Evolutionary conservation across 2,329 filamentous ascomycete genomes (phyloP).

Genomic region (Zymoseptoria crescenta): DNA sequence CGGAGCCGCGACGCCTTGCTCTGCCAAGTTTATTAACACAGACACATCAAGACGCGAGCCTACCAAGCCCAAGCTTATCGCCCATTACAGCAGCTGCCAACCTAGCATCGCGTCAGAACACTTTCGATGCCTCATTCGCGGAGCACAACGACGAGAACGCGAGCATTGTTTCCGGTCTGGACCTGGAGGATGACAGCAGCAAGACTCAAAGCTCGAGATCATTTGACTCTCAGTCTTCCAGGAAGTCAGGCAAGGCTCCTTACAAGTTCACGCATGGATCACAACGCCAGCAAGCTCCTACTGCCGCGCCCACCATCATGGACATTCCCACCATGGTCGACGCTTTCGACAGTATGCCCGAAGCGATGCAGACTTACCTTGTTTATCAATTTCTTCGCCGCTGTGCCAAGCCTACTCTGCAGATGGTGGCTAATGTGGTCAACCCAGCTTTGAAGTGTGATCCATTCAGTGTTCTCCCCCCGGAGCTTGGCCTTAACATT

Average conservation of each 20-base stretch:
- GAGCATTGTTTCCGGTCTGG: slow-evolving; percentile 27
- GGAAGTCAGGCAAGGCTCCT: slow-evolving; percentile 3
- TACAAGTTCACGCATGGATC: slow-evolving; percentile 13
- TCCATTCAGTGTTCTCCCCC: slow-evolving; percentile 73
- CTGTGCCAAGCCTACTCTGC: slow-evolving; percentile 79
- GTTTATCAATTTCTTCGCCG: slow-evolving; percentile 92
- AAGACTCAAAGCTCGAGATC: slow-evolving; percentile 19
- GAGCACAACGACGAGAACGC: slow-evolving; percentile 27
- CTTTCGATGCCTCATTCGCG: slow-evolving; percentile 28
- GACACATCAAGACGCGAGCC: slow-evolving; percentile 75
- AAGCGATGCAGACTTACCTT: slow-evolving; percentile 87
- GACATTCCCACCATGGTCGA: slow-evolving; percentile 83
- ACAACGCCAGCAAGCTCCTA: slow-evolving; percentile 6
- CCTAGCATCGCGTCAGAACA: slow-evolving; percentile 31
- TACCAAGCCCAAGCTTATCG: slow-evolving; percentile 90
- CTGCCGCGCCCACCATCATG: slow-evolving; percentile 43
- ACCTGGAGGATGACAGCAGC: slow-evolving; percentile 26
- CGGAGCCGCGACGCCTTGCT: slow-evolving; percentile 19
- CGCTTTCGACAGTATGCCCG: slow-evolving; percentile 82
- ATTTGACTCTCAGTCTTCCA: slow-evolving; percentile 18
- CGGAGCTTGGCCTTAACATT: slow-evolving; percentile 81
- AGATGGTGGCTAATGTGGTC: slow-evolving; percentile 81
- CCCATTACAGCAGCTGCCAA: slow-evolving; percentile 75
- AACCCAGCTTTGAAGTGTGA: slow-evolving; percentile 94
- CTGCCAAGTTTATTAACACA: slow-evolving; percentile 57